Evolutionary conservation across 441 rosid genomes (phyloP).

Genomic region (Gossypium schwendimanii): DNA sequence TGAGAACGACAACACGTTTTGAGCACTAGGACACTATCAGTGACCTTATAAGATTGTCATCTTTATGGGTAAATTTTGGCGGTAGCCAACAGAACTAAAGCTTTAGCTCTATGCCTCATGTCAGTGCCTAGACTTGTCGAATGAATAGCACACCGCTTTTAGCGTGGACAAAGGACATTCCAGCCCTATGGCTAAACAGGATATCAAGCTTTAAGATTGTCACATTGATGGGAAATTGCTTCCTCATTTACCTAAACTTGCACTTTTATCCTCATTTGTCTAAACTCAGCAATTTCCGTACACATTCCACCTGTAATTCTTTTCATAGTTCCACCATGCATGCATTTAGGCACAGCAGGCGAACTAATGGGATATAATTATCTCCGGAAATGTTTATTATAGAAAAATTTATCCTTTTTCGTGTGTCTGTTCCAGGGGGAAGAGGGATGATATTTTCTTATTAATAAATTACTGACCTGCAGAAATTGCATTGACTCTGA

Average conservation of each 20-base stretch:
- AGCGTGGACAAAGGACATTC: neutral
- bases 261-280: neutral
- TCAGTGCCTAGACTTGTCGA: too few species aligned
- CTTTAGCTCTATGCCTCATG: too few species aligned
- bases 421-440: neutral
- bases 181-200: neutral
- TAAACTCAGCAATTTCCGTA: neutral
- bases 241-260: neutral
- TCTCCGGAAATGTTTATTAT: neutral
- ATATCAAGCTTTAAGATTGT: neutral
- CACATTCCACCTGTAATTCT: neutral
- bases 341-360: neutral
- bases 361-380: neutral
- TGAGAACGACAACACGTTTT: too few species aligned
- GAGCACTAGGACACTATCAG: too few species aligned
- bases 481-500: slow-evolving; percentile 89
- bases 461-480: slow-evolving; percentile 34
- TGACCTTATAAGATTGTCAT: too few species aligned
- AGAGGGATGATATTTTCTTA: neutral
- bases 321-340: neutral
- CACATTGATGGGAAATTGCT: neutral
- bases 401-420: neutral
- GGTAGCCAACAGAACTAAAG: too few species aligned
- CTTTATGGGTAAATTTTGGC: too few species aligned
- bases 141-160: neutral